Percentiles rank a stretch among this genome's conserved stretches.
These are phyloP conservation scores for Fomitopsis palustris DNA, from an alignment of 1,284 basidiomycete genomes.

Conservation along the genomic window DNA sequence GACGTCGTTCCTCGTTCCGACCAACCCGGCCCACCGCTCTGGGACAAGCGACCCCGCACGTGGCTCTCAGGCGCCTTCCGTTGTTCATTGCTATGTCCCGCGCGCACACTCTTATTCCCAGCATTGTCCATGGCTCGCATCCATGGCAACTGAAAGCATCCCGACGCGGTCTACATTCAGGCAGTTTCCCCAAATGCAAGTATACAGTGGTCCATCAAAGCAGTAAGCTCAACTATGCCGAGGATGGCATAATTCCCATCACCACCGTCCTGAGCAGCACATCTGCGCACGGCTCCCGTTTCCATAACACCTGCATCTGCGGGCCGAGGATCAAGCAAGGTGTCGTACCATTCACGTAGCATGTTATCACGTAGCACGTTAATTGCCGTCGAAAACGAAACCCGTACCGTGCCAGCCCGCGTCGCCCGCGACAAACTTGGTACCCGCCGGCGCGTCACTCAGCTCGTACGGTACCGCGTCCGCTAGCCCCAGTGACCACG, in stretches of 20 bases:
- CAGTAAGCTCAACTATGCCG: no score
- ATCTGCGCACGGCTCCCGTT: neutral
- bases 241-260: no score
- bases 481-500: neutral
- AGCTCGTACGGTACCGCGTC: neutral
- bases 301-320: constrained; percentile 1
- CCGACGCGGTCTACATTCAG: no score
- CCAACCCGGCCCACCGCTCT: neutral
- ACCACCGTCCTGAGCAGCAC: neutral
- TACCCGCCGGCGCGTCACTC: neutral
- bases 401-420: neutral
- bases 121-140: no score
- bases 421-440: neutral
- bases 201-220: no score
- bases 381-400: neutral
- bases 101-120: no score
- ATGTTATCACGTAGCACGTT: neutral
- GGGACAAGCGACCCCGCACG: neutral
- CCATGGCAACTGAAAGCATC: no score
- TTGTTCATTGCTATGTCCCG: no score
- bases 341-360: neutral
- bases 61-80: no score
- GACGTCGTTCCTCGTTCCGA: neutral
- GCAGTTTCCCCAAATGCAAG: no score
- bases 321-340: neutral